Conservation (phyloP, 192 early-diverging fungal species). For the Entrophospora sp. region DNA sequence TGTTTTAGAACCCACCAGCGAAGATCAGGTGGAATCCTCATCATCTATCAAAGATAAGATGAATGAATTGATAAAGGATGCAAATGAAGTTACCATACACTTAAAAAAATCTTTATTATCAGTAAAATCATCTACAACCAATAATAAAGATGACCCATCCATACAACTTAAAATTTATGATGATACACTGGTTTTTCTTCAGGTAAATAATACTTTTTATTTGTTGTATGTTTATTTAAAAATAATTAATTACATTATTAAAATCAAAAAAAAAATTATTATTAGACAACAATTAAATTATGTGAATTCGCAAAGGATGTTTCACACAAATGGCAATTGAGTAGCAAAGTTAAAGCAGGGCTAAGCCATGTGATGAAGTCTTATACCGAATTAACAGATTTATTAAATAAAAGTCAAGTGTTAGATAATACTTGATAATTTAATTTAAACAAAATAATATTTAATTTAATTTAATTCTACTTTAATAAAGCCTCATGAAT, state of each 20-base stretch:
- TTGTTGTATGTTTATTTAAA: background rate
- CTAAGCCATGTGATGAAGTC: constrained; percentile 15
- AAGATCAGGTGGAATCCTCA: background rate
- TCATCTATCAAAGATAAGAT: background rate
- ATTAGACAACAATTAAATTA: constrained; percentile 12
- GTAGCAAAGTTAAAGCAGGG: background rate
- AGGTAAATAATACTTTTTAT: background rate
- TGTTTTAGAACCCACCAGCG: background rate
- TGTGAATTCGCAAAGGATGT: background rate
- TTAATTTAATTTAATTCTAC: too few species aligned
- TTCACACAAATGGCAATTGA: background rate
- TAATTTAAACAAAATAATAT: too few species aligned
- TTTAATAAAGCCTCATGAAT: too few species aligned
- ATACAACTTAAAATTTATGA: constrained; percentile 12
- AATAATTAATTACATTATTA: background rate
- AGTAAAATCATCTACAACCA: background rate
- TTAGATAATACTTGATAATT: too few species aligned
- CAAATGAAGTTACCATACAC: background rate
- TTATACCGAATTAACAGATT: constrained; percentile 10
- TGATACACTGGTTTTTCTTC: constrained; percentile 4
- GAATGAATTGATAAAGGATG: constrained; percentile 6
- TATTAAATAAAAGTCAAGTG: too few species aligned
- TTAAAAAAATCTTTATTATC: constrained; percentile 2
- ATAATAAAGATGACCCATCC: background rate
- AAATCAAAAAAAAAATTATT: background rate